A percentile compares a stretch with the other conserved stretches of the same genome.
Evolutionary conservation across 139 green algal species (phyloP).

Genomic region (Chlamydomonas eustigma): DNA sequence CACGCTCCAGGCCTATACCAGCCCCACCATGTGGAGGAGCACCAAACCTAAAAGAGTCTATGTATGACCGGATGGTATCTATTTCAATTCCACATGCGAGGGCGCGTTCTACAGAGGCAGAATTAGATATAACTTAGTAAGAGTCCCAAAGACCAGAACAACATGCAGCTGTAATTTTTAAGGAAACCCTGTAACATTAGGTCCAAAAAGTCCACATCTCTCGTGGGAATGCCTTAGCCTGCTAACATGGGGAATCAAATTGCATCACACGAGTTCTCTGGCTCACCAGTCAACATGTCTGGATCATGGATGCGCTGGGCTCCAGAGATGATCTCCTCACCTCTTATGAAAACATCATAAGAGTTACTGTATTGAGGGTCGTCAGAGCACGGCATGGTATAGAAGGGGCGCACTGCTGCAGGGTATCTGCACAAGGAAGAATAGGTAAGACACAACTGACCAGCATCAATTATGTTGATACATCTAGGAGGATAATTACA

Average conservation of each 20-base stretch:
- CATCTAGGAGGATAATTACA: too few species aligned
- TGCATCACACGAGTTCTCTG: too few species aligned
- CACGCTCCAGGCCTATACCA: slow-evolving; percentile 94
- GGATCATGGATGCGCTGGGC: slow-evolving; percentile 94
- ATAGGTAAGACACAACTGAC: too few species aligned
- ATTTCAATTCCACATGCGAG: slow-evolving; percentile 66
- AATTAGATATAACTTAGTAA: too few species aligned
- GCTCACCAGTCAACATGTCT: slow-evolving; percentile 69
- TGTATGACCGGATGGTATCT: slow-evolving; percentile 79
- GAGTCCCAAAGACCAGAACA: too few species aligned
- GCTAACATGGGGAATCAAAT: too few species aligned
- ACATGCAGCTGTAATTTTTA: too few species aligned
- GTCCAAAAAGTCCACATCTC: too few species aligned
- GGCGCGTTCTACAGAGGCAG: slow-evolving; percentile 47
- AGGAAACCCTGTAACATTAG: too few species aligned
- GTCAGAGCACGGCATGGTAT: slow-evolving; percentile 94
- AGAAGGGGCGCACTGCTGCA: slow-evolving; percentile 87
- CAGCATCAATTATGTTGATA: too few species aligned
- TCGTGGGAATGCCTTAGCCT: too few species aligned
- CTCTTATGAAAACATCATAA: slow-evolving; percentile 98
- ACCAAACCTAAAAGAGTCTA: slow-evolving; percentile 93
- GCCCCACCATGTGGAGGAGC: slow-evolving; percentile 86
- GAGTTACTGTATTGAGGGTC: slow-evolving; percentile 89
- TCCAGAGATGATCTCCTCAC: slow-evolving; percentile 98
- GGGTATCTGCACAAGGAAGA: neutral